phyloP scores from a whole-genome alignment of 176 grass and related monocot species.

The Saccharum spontaneum region DNA sequence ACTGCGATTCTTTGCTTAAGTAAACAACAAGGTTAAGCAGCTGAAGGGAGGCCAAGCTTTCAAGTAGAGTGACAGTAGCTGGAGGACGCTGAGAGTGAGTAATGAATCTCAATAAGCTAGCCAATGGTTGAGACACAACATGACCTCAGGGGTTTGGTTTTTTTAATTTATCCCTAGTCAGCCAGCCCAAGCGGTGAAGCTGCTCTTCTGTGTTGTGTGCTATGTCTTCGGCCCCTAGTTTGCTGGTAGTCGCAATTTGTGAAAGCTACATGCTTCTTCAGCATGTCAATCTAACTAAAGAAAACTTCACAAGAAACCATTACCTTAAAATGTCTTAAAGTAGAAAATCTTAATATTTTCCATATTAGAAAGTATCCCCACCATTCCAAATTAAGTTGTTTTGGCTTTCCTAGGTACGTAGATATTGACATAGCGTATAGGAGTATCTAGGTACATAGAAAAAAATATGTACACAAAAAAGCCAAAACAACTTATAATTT shows the following conservation, averaged over 20 bases:
- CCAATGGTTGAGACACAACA: neutral
- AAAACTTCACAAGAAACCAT: neutral
- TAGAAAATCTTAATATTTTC: slow-evolving; percentile 13
- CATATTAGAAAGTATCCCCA: neutral
- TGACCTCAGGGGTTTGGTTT: neutral
- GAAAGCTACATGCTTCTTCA: neutral
- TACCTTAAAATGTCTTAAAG: neutral
- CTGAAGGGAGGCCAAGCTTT: neutral
- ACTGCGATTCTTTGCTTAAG: neutral
- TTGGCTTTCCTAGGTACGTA: neutral
- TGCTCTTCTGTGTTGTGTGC: neutral
- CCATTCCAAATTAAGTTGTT: neutral
- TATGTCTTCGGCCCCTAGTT: neutral
- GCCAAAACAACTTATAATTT: neutral
- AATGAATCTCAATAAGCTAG: neutral
- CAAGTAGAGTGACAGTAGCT: neutral
- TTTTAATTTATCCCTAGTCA: neutral
- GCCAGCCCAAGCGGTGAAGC: neutral
- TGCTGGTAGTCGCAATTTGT: neutral
- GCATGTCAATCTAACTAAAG: neutral
- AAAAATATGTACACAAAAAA: neutral
- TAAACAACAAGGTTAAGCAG: neutral
- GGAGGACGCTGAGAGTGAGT: neutral
- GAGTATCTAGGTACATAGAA: neutral
- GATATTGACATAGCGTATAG: neutral